Percentiles rank a stretch among this genome's conserved stretches.
Evolutionary conservation across 2,329 filamentous ascomycete species (phyloP).

Genomic region (Endoconidiophora laricicola): DNA sequence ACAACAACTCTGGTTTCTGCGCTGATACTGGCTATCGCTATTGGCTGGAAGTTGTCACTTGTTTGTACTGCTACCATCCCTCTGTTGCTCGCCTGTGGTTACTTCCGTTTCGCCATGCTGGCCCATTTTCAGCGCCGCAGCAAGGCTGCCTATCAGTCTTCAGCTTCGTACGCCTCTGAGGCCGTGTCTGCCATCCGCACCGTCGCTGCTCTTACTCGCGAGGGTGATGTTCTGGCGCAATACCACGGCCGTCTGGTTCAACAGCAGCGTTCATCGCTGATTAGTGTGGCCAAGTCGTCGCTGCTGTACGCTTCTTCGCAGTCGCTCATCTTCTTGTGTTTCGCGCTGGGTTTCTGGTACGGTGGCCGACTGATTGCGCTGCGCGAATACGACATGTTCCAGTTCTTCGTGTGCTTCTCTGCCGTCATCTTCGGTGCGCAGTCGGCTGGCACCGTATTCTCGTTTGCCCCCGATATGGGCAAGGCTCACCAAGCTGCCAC

Average conservation of each 20-base stretch:
- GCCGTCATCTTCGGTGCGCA: constrained; percentile 83
- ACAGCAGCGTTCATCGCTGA: constrained; percentile 52
- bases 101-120: constrained; percentile 73
- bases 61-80: constrained; percentile 70
- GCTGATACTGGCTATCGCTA: constrained; percentile 49
- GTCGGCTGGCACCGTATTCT: constrained; percentile 78
- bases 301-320: constrained; percentile 70
- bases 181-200: constrained; percentile 88
- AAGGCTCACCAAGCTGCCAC: constrained; percentile 76
- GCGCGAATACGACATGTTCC: constrained; percentile 57
- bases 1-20: constrained; percentile 63
- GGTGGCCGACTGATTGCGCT: constrained; percentile 60
- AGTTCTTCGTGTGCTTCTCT: constrained; percentile 85
- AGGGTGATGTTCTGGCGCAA: constrained; percentile 57
- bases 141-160: constrained; percentile 62
- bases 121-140: constrained; percentile 63
- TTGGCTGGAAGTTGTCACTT: constrained; percentile 78
- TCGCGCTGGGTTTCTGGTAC: constrained; percentile 87
- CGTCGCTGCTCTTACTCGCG: constrained; percentile 76
- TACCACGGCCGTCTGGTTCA: constrained; percentile 51
- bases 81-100: constrained; percentile 63
- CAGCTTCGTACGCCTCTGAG: constrained; percentile 79
- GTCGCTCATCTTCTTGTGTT: constrained; percentile 65
- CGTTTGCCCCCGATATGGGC: constrained; percentile 80
- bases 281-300: constrained; percentile 61